These are phyloP conservation scores for Saccharomycopsis olivae DNA, from an alignment of 805 yeast species.

Conservation along the genomic window DNA sequence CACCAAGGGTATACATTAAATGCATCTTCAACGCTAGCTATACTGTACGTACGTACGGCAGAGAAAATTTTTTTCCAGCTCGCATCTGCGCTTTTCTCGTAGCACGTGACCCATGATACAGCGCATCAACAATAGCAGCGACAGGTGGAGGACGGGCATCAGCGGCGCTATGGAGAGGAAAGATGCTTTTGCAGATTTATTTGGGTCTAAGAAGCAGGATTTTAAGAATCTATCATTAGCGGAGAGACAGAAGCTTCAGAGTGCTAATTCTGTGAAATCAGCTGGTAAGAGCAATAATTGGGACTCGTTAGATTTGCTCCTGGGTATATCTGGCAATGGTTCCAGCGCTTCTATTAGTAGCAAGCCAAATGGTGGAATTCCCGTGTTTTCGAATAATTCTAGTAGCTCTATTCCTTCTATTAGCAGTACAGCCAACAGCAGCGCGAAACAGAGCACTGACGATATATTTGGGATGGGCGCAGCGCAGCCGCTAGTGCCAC, in stretches of 20 bases:
- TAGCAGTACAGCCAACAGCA: too few relatives aligned
- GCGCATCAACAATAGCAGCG: too few relatives aligned
- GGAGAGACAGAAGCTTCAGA: slow-evolving; percentile 11
- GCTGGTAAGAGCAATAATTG: slow-evolving; percentile 2
- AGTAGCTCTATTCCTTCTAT: background rate
- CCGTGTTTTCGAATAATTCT: background rate
- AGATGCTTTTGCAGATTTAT: slow-evolving; percentile 18
- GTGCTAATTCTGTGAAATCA: background rate
- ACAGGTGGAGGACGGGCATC: too few relatives aligned
- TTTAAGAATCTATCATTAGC: slow-evolving; percentile 11
- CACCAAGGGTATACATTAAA: slow-evolving; percentile 94
- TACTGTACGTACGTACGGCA: too few relatives aligned
- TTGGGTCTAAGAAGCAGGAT: slow-evolving; percentile 15
- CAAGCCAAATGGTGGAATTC: background rate
- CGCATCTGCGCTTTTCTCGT: too few relatives aligned
- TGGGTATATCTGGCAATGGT: too few relatives aligned
- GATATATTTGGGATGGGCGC: too few relatives aligned
- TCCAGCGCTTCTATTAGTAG: too few relatives aligned
- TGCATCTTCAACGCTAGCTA: slow-evolving; percentile 71
- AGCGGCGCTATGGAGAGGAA: too few relatives aligned
- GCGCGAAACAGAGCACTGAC: too few relatives aligned
- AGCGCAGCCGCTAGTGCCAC: background rate
- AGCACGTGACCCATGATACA: too few relatives aligned
- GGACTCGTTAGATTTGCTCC: slow-evolving; percentile 13
- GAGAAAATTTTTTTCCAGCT: too few relatives aligned